phyloP scores from a whole-genome alignment of 192 early-diverging fungal species.

The Coemansia sp. region DNA sequence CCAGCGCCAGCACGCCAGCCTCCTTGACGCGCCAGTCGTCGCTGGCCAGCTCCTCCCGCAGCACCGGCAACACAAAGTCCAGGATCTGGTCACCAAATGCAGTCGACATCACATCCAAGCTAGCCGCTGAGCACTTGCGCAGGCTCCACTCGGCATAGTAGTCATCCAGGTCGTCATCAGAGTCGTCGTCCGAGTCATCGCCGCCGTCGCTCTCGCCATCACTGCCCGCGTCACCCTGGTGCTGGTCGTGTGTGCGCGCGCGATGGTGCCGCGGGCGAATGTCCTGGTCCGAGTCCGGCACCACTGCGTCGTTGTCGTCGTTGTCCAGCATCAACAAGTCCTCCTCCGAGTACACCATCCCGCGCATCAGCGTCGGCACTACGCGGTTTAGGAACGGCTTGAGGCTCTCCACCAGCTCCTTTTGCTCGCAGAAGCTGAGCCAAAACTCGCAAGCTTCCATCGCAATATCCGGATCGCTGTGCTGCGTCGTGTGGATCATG shows the following conservation, averaged over 20 bases:
- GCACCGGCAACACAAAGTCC: conserved; percentile 78
- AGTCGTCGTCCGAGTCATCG: conserved; percentile 83
- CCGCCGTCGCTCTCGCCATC: conserved; percentile 57
- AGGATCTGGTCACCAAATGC: conserved; percentile 85
- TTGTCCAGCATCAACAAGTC: conserved; percentile 78
- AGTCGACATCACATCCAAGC: conserved; percentile 90
- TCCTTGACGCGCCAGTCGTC: conserved; percentile 90
- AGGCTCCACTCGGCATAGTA: conserved; percentile 93
- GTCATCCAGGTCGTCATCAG: conserved; percentile 84
- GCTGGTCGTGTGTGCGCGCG: conserved; percentile 72
- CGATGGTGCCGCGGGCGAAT: conserved; percentile 94
- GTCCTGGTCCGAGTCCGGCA: conserved; percentile 88
- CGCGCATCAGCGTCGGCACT: conserved; percentile 87
- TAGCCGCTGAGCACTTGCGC: conserved; percentile 96
- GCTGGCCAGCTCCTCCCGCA: conserved; percentile 80
- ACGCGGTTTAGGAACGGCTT: conserved; percentile 71
- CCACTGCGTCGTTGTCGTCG: conserved; percentile 81
- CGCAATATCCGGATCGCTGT: conserved; percentile 81
- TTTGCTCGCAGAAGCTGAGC: conserved; percentile 94
- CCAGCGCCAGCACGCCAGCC: conserved; percentile 94
- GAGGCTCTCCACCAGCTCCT: conserved; percentile 70
- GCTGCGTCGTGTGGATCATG: conserved; percentile 93
- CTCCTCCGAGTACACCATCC: conserved; percentile 96
- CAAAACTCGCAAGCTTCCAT: conserved; percentile 99
- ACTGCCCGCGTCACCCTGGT: conserved; percentile 53